A percentile compares a stretch with the other conserved stretches of the same genome.
Evolutionary conservation across 257 asterid species (phyloP).

Genomic region (Solanum chilense): DNA sequence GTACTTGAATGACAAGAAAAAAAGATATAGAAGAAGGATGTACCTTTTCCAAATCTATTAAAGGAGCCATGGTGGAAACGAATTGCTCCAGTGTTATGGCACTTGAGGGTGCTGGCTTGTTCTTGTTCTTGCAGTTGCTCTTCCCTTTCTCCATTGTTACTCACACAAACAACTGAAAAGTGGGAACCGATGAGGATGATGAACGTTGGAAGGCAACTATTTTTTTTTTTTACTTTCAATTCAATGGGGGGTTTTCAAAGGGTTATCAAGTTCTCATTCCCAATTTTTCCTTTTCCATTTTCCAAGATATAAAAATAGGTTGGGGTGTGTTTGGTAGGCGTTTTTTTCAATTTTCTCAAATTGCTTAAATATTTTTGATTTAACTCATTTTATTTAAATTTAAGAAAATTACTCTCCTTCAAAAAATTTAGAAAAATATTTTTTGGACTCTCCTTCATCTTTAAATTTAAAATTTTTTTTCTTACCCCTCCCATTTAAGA

Average conservation of each 20-base stretch:
- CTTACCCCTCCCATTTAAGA: too few species aligned
- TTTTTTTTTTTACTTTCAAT: background rate
- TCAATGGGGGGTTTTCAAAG: background rate
- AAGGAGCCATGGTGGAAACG: conserved; percentile 82
- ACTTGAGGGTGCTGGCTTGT: background rate
- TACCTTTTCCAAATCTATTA: conserved; percentile 91
- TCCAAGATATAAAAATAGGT: background rate
- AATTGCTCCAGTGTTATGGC: conserved; percentile 68
- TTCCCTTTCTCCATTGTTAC: conserved; percentile 51
- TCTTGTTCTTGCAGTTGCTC: conserved; percentile 6
- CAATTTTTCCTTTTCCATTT: background rate
- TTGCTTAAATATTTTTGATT: too few species aligned
- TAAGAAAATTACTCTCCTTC: too few species aligned
- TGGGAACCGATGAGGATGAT: background rate
- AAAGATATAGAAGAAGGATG: background rate
- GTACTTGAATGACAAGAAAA: background rate
- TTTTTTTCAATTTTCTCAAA: too few species aligned
- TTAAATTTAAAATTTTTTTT: too few species aligned
- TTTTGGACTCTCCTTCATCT: too few species aligned
- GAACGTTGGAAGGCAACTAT: background rate
- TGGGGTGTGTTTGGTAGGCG: background rate
- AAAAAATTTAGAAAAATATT: too few species aligned
- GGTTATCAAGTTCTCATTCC: background rate
- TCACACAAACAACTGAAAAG: background rate
- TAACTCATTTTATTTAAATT: too few species aligned